phyloP scores from a whole-genome alignment of 352 stramenopile genomes.

The Pythium scleroteichum region DNA sequence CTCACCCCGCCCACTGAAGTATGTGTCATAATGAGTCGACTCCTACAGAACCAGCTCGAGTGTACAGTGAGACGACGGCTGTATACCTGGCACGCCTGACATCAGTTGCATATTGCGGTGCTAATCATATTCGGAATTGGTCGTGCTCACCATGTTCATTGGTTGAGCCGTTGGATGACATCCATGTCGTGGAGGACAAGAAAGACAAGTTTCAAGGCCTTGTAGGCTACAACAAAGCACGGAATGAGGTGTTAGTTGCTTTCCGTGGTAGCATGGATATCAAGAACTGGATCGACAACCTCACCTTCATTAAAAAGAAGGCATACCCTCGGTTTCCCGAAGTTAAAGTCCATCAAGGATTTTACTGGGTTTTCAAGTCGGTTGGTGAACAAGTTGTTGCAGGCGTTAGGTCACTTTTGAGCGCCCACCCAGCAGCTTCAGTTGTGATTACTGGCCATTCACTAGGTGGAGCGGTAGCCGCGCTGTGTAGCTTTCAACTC shows the following conservation, averaged over 20 bases:
- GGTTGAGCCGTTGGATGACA: slow-evolving; percentile 46
- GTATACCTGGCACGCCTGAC: slow-evolving; percentile 78
- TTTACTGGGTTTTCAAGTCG: slow-evolving; percentile 79
- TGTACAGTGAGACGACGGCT: slow-evolving; percentile 69
- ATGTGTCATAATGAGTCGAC: background rate
- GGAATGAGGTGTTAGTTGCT: slow-evolving; percentile 61
- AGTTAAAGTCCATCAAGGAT: slow-evolving; percentile 72
- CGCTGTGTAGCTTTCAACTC: slow-evolving; percentile 78
- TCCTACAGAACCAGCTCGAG: slow-evolving; percentile 5
- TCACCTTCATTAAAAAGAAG: slow-evolving; percentile 78
- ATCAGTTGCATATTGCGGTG: slow-evolving; percentile 76
- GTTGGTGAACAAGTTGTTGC: slow-evolving; percentile 54
- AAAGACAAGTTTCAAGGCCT: slow-evolving; percentile 81
- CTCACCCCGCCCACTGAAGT: no score
- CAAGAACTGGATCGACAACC: slow-evolving; percentile 84
- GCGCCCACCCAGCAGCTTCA: slow-evolving; percentile 41
- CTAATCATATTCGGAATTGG: slow-evolving; percentile 67
- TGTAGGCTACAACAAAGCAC: slow-evolving; percentile 61
- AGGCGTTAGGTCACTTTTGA: slow-evolving; percentile 33
- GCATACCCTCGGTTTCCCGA: slow-evolving; percentile 61
- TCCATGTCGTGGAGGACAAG: slow-evolving; percentile 63
- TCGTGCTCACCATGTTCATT: slow-evolving; percentile 70
- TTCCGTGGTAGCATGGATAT: slow-evolving; percentile 86
- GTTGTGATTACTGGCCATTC: slow-evolving; percentile 77
- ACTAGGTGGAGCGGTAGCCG: slow-evolving; percentile 66